Evolutionary conservation across 441 rosid species (phyloP).

Genomic region (Macaranga tanarius): DNA sequence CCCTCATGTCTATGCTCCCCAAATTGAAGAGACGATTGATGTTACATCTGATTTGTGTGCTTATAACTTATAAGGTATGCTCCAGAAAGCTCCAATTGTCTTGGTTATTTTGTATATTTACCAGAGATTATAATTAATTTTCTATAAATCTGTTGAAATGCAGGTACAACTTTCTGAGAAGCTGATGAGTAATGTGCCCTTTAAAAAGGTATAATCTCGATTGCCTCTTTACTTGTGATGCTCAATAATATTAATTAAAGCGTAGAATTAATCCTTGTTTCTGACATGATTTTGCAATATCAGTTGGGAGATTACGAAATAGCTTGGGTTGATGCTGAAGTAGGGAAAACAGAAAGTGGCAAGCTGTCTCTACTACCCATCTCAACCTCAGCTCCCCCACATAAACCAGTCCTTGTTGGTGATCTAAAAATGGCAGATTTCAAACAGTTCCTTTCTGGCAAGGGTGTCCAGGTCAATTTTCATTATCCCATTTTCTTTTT

Average conservation of each 20-base stretch:
- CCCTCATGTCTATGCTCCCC: slow-evolving; percentile 90
- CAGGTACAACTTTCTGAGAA: slow-evolving; percentile 97
- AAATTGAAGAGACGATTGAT: slow-evolving; percentile 83
- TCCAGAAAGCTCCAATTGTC: slow-evolving; percentile 11
- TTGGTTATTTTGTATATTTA: slow-evolving; percentile 9
- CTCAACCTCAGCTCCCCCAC: slow-evolving; percentile 60
- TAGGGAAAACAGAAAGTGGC: slow-evolving; percentile 76
- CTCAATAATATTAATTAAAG: background rate
- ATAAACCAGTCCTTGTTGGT: slow-evolving; percentile 88
- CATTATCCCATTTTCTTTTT: background rate
- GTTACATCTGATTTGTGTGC: slow-evolving; percentile 98
- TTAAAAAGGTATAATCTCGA: slow-evolving; percentile 64
- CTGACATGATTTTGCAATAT: slow-evolving; percentile 18
- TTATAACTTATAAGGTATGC: slow-evolving; percentile 80
- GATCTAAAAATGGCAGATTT: slow-evolving; percentile 93
- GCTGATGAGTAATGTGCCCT: slow-evolving; percentile 92
- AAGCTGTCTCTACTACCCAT: slow-evolving; percentile 66
- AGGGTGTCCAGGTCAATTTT: slow-evolving; percentile 71
- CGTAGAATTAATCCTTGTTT: slow-evolving; percentile 8
- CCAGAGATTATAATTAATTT: slow-evolving; percentile 18
- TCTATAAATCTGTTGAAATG: slow-evolving; percentile 21
- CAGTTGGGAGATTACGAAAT: slow-evolving; percentile 95
- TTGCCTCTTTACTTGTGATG: slow-evolving; percentile 5
- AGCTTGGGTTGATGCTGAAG: slow-evolving; percentile 92
- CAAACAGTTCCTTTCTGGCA: slow-evolving; percentile 83